These are phyloP conservation scores for Eurotiales sp. DNA, from an alignment of 2,329 filamentous ascomycete species.

Conservation along the genomic window DNA sequence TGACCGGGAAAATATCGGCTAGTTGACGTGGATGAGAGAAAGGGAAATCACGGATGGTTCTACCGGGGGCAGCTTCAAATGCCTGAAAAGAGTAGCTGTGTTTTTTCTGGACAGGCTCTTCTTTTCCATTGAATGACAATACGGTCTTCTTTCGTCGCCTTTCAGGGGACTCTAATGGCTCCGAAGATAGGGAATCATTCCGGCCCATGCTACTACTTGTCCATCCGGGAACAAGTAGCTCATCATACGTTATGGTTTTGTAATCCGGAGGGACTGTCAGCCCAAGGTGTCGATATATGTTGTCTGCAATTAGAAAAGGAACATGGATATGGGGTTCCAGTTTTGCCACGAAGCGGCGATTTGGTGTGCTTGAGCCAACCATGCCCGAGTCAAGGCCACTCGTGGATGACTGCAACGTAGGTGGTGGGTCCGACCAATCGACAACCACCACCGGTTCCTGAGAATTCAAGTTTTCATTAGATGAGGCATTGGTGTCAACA, in stretches of 20 bases:
- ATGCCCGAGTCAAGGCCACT: conserved; percentile 36
- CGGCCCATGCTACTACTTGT: conserved; percentile 3
- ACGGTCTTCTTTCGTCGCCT: conserved; percentile 33
- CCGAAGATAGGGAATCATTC: conserved; percentile 3
- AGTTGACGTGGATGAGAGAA: conserved; percentile 46
- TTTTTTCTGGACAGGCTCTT: conserved; percentile 26
- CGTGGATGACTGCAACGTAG: conserved; percentile 29
- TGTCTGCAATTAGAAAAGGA: conserved; percentile 38
- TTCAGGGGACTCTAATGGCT: conserved; percentile 17
- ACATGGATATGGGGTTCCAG: conserved; percentile 41
- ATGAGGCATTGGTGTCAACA: conserved; percentile 1
- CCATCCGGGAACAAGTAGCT: conserved; percentile 30
- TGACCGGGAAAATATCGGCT: conserved; percentile 40
- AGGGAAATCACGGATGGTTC: conserved; percentile 39
- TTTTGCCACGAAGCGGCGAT: conserved; percentile 43
- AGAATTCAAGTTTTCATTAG: neutral
- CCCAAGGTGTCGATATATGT: conserved; percentile 39
- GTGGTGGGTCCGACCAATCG: conserved; percentile 38
- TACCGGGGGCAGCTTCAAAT: conserved; percentile 38
- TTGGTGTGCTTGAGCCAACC: conserved; percentile 33
- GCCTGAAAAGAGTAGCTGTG: conserved; percentile 43
- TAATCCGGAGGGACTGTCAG: conserved; percentile 38
- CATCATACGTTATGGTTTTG: conserved; percentile 37
- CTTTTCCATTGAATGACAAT: conserved; percentile 28
- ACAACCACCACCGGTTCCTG: conserved; percentile 22